Conservation (phyloP, 352 stramenopile species). For the Pythium sp. region DNA sequence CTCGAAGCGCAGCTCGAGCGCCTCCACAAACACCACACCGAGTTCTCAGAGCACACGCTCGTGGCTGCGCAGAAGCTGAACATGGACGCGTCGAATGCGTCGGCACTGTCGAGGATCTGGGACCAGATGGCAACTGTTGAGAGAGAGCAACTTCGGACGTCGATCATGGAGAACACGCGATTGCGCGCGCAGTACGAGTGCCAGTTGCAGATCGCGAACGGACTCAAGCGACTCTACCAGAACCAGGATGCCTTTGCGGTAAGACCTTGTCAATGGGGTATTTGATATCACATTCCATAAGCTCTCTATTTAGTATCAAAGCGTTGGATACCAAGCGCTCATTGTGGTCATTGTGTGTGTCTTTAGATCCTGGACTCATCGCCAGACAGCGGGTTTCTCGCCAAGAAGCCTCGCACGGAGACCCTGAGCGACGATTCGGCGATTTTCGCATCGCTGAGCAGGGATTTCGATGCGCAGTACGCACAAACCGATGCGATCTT, state of each 20-base stretch:
- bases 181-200: conserved; percentile 30
- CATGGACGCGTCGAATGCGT: neutral
- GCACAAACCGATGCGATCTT: conserved; percentile 25
- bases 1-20: neutral
- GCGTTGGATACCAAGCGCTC: no score
- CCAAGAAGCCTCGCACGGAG: neutral
- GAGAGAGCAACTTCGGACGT: conserved; percentile 26
- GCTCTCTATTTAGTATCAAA: neutral
- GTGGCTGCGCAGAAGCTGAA: neutral
- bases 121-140: conserved; percentile 29
- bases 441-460: conserved; percentile 29
- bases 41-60: conserved; percentile 1
- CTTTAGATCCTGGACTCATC: neutral
- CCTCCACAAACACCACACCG: neutral
- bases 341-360: no score
- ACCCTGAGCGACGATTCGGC: conserved; percentile 22
- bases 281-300: neutral
- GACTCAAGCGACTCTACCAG: conserved; percentile 32
- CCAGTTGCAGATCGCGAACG: conserved; percentile 33
- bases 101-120: conserved; percentile 22
- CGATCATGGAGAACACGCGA: conserved; percentile 32
- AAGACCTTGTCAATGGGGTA: neutral
- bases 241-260: conserved; percentile 15
- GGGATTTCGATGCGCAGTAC: conserved; percentile 28
- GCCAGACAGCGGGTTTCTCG: conserved; percentile 2